phyloP scores from a whole-genome alignment of 2,329 filamentous ascomycete genomes.

The Epicoccum sorghinum region DNA sequence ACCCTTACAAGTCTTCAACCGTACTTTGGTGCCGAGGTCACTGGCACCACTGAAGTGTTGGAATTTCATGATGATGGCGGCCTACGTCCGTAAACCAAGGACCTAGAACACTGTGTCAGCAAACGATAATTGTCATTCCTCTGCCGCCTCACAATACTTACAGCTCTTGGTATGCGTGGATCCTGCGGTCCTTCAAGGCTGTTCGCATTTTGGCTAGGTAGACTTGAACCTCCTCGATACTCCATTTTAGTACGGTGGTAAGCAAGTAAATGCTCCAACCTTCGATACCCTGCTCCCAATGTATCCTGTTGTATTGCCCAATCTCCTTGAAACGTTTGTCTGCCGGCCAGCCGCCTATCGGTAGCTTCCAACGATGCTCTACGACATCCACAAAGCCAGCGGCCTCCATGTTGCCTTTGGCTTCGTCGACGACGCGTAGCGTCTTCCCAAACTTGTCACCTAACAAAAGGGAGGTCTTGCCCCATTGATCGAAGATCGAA shows the following conservation, averaged over 20 bases:
- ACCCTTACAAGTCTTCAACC: too few relatives aligned
- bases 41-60: too few relatives aligned
- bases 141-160: slow-evolving; percentile 13
- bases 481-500: slow-evolving; percentile 34
- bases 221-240: slow-evolving; percentile 52
- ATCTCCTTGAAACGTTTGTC: slow-evolving; percentile 58
- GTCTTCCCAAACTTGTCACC: slow-evolving; percentile 44
- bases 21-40: too few relatives aligned
- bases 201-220: slow-evolving; percentile 40
- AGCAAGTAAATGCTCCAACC: slow-evolving; percentile 34
- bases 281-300: slow-evolving; percentile 38
- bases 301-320: slow-evolving; percentile 44
- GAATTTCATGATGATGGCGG: too few relatives aligned
- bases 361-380: slow-evolving; percentile 51
- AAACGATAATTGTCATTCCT: too few relatives aligned
- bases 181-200: slow-evolving; percentile 33
- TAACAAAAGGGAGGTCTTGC: slow-evolving; percentile 31
- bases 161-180: slow-evolving; percentile 39
- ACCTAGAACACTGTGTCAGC: slow-evolving; percentile 14
- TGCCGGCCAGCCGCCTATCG: slow-evolving; percentile 31
- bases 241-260: slow-evolving; percentile 45
- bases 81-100: slow-evolving; percentile 29
- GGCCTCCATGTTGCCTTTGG: slow-evolving; percentile 54
- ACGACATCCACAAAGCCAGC: slow-evolving; percentile 62
- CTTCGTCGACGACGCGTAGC: slow-evolving; percentile 44